Conservation (phyloP, 306 rosid species). For the Biancaea sappan region DNA sequence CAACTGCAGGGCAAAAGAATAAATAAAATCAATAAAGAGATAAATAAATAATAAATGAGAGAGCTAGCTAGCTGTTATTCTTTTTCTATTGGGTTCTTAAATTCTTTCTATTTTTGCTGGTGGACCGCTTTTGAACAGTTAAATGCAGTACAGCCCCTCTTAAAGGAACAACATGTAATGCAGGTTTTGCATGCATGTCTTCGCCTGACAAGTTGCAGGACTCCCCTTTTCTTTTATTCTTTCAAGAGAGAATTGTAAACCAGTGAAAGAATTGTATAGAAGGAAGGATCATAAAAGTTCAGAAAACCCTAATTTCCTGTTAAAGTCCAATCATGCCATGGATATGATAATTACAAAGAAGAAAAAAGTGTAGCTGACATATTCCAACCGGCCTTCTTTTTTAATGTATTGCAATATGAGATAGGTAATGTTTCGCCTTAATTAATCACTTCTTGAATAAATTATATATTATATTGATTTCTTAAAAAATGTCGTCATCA, state of each 20-base stretch:
- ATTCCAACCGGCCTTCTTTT: background rate
- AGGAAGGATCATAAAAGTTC: background rate
- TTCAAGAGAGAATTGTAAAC: background rate
- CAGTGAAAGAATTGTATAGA: slow-evolving; percentile 8
- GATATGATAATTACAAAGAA: too few relatives aligned
- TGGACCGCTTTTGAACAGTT: slow-evolving; percentile 42
- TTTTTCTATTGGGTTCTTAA: background rate
- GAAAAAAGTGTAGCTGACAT: background rate
- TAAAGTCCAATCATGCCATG: background rate
- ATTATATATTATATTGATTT: too few relatives aligned
- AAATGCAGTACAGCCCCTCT: slow-evolving; percentile 42
- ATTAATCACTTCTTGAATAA: too few relatives aligned
- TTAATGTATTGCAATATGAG: background rate
- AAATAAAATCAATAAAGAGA: background rate
- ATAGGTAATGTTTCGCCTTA: too few relatives aligned
- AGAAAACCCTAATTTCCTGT: slow-evolving; percentile 27
- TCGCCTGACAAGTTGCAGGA: slow-evolving; percentile 40
- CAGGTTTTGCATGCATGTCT: slow-evolving; percentile 58
- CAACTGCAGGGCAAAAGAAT: background rate
- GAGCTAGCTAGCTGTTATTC: background rate
- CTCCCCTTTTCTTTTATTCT: slow-evolving; percentile 30
- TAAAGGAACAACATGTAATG: slow-evolving; percentile 48
- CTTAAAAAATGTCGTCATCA: too few relatives aligned
- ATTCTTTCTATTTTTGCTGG: slow-evolving; percentile 28
- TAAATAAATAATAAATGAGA: background rate